A percentile compares a stretch with the other conserved stretches of the same genome.
phyloP scores from a whole-genome alignment of 2,329 filamentous ascomycete genomes.

The Blastomyces parvus region DNA sequence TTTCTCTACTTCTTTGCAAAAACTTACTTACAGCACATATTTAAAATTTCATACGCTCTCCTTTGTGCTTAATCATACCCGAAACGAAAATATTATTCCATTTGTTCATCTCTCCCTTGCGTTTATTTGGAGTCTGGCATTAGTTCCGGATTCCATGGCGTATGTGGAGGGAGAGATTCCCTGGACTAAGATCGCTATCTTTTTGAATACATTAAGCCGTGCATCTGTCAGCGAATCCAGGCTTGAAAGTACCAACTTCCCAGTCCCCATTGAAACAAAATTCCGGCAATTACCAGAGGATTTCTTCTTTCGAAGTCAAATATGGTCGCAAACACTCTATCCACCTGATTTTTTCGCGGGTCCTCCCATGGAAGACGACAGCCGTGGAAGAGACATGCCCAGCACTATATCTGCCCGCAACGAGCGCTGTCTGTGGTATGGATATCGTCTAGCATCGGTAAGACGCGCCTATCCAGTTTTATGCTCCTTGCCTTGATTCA shows the following conservation, averaged over 20 bases:
- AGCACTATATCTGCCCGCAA: conserved; percentile 41
- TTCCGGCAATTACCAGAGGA: conserved; percentile 49
- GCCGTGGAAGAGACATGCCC: conserved; percentile 43
- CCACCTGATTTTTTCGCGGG: conserved; percentile 43
- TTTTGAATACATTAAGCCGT: conserved; percentile 45
- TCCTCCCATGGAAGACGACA: conserved; percentile 45
- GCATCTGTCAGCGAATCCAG: conserved; percentile 27
- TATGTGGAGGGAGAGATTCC: conserved; percentile 39
- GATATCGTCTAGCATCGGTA: conserved; percentile 36
- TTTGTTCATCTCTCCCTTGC: conserved; percentile 47
- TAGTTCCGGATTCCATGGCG: conserved; percentile 29
- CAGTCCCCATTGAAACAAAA: conserved; percentile 27
- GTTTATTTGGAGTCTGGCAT: conserved; percentile 41
- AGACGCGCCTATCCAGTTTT: conserved; percentile 15
- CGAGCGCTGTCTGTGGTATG: conserved; percentile 45
- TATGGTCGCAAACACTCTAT: conserved; percentile 44
- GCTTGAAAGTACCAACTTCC: conserved; percentile 36
- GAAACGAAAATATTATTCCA: conserved; percentile 45
- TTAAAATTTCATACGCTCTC: conserved; percentile 37
- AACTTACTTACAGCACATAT: conserved; percentile 31
- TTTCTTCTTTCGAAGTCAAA: conserved; percentile 46
- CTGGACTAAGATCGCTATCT: conserved; percentile 42
- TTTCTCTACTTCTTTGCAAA: conserved; percentile 18
- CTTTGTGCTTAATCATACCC: conserved; percentile 38
- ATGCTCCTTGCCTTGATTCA: neutral